Base-by-base conservation (phyloP, 1,139 yeast genomes). In the Magnusiomyces suaveolens region DNA sequence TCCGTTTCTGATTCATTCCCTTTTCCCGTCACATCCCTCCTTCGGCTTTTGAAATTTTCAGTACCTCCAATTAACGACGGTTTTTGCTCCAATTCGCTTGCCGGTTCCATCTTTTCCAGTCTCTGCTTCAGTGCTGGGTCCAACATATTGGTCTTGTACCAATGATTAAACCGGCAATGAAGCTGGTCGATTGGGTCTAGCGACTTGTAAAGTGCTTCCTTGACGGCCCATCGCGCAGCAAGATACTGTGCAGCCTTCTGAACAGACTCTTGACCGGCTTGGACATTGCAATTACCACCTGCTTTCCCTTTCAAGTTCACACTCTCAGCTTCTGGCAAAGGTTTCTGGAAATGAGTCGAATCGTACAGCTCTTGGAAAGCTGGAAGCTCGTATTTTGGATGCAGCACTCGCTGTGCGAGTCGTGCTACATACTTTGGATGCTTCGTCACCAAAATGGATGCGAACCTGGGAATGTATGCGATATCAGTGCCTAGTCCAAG, bases 171-270 rank as follows among this genome's bases (percentile, higher is more conserved):
- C 49, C 69, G 69, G 63, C 85, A 85, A 3, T 25, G 16, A 16
- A 58, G 54, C 65, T 87, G 95, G 49, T 77, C 78, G 1, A 58
- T 60, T 0, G 65, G 57, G 49, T 76, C 79, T 55, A 87, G 68
- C 0, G 84, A 74, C 66, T 86, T 86, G 68, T 73, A 86, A 3
- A 84, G 65, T 0, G 95, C 92, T 63, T 86, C 95, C 62, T 86
- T 87, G 29, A 79, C 72, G 8, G 90, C 84, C 94, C 95, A 86
- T 12, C 77, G 70, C 0, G 84, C 82, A 0, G 89, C 79, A 24
- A 86, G 65, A 16, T 74, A 64, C 44, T 63, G 61, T 3, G 70
- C 69, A 12, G 57, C 57, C 4, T 36, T n/a, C 2, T 24, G 49
- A 3, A 25, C 43, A 3, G 26, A 12, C 23, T 23, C 41, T 6